These are phyloP conservation scores for Astragalus glycyphyllos DNA, from an alignment of 306 rosid species.

Conservation along the genomic window DNA sequence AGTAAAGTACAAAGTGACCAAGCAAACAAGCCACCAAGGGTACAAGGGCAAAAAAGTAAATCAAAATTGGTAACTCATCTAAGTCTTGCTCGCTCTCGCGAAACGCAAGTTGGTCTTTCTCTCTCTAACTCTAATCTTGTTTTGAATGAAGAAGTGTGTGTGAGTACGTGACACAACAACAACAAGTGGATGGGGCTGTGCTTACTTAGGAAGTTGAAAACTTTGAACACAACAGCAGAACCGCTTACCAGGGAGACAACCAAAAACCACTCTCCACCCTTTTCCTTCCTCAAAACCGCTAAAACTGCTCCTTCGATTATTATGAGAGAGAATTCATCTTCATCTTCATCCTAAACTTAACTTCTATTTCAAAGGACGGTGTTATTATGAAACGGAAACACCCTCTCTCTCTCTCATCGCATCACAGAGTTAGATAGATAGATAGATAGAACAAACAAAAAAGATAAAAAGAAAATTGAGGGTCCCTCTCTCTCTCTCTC, in stretches of 20 bases:
- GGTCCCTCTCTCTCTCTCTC: neutral
- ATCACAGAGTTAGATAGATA: no score
- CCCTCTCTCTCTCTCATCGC: neutral
- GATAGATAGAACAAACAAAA: neutral
- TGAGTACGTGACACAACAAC: conserved; percentile 44
- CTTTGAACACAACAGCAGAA: conserved; percentile 54
- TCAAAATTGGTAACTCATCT: neutral
- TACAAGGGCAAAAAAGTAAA: neutral
- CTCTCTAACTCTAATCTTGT: conserved; percentile 8
- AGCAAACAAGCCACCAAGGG: neutral
- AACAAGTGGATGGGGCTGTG: conserved; percentile 47
- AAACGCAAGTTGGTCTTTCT: conserved; percentile 25
- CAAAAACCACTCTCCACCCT: conserved; percentile 29
- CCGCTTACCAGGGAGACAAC: conserved; percentile 49
- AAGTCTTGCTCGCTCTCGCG: neutral
- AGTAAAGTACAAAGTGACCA: neutral
- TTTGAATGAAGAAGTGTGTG: conserved; percentile 12
- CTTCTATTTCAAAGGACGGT: neutral
- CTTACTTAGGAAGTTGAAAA: conserved; percentile 52
- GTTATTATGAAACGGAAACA: neutral
- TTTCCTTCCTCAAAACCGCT: conserved; percentile 37
- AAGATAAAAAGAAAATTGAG: neutral
- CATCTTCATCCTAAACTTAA: neutral
- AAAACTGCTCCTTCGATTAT: neutral
- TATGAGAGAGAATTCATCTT: neutral